These are phyloP conservation scores for Perkinsela sp. DNA, from an alignment of 208 protist genomes.

Conservation along the genomic window DNA sequence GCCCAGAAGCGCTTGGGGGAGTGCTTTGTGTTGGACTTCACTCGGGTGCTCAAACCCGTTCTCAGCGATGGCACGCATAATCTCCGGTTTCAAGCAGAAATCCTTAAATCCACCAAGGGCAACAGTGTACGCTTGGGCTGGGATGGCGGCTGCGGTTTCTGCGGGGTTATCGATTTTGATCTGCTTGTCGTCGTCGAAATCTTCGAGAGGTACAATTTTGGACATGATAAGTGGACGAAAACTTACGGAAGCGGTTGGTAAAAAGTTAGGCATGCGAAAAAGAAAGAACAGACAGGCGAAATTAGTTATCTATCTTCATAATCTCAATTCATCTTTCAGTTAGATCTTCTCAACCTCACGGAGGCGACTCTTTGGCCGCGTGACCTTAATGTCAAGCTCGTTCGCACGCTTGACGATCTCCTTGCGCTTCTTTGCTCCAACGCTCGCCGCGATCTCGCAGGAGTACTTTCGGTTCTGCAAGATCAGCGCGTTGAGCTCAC, in stretches of 20 bases:
- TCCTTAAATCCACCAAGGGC: constrained; percentile 86
- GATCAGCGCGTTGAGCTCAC: constrained; percentile 93
- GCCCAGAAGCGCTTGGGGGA: constrained; percentile 91
- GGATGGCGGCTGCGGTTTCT: constrained; percentile 25
- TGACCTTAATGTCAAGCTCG: constrained; percentile 91
- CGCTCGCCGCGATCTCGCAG: constrained; percentile 81
- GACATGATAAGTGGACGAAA: not conserved
- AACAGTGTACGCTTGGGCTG: constrained; percentile 56
- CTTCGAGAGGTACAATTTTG: constrained; percentile 12
- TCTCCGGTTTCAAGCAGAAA: constrained; percentile 93
- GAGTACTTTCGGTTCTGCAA: constrained; percentile 98
- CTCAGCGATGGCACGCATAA: constrained; percentile 83
- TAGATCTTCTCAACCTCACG: constrained; percentile 38
- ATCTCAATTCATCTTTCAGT: not conserved
- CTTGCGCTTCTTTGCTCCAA: constrained; percentile 77
- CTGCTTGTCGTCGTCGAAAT: constrained; percentile 52
- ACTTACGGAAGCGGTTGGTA: not conserved
- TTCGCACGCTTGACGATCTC: constrained; percentile 84
- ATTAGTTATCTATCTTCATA: too few species aligned
- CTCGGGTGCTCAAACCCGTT: constrained; percentile 69
- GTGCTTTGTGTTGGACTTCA: constrained; percentile 91
- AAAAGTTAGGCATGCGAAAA: too few species aligned
- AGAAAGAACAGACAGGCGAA: too few species aligned
- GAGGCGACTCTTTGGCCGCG: constrained; percentile 77
- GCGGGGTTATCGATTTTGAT: constrained; percentile 25